Evolutionary conservation across 177 flowering plant species (phyloP), one percentile per base, ranked within the genome.

Genomic region (Vitis hybrid): DNA sequence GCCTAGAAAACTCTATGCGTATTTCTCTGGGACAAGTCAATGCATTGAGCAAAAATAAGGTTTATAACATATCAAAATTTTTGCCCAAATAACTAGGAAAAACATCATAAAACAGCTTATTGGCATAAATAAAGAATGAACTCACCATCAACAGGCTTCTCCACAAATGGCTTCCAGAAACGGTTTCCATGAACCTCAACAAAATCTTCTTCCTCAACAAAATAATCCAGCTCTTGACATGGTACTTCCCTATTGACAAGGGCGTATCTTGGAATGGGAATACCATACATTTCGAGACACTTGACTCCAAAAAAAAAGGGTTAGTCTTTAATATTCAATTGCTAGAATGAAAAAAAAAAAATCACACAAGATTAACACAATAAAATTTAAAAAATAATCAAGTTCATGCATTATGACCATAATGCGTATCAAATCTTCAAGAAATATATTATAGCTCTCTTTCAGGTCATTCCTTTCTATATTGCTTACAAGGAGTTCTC

Each of bases 91-190:
- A 51, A 29, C 15, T 4, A 18, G 33, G 13, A 10, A 55, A 53
- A 52, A 31, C 2, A 5, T 5, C 14, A 63, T 50, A 13, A 19
- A 51, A 65, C 10, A 16, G 12, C 62, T 22, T n/a, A 22, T 6
- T 50, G 15, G 66, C 10, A 51, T 16, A 62, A 1, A 19, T 3
- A 39, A 67, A 26, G 45, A 62, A 59, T 55, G 31, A 57, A 65
- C 86, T 86, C 76, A 96, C 99, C 99, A 79, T 96, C 68, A 71
- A 96, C 82, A 69, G 99, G 99, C 78, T 96, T 96, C 82, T 96
- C 99, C 78, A 96, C 99, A 86, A 96, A 94, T 22, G 99, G 99
- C 85, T 96, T 96, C 94, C 95, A 96, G 65, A 96, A 94, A 53
- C 99, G 98, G 19, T 84, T 78, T 49, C 97, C 97, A 71, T 89